phyloP scores from a whole-genome alignment of 2,329 filamentous ascomycete genomes.

The Cytospora piceae region DNA sequence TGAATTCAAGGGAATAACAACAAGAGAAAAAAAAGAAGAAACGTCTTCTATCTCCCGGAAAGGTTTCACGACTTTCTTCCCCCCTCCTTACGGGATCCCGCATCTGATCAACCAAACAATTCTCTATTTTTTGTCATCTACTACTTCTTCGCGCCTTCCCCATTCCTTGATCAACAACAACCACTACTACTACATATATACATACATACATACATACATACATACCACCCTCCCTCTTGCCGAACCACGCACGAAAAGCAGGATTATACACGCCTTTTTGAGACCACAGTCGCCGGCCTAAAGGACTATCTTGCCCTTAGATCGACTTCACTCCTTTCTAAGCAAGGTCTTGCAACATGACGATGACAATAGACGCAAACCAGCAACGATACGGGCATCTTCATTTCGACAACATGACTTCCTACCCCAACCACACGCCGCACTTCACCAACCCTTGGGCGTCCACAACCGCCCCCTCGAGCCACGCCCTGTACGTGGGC shows the following conservation, averaged over 20 bases:
- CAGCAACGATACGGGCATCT: slow-evolving; percentile 79
- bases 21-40: slow-evolving; percentile 34
- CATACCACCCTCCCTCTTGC: slow-evolving; percentile 8
- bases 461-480: slow-evolving; percentile 54
- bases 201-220: slow-evolving; percentile 14
- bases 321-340: slow-evolving; percentile 26
- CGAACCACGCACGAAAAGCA: slow-evolving; percentile 34
- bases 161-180: slow-evolving; percentile 7
- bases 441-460: slow-evolving; percentile 93
- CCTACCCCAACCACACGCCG: slow-evolving; percentile 64
- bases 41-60: slow-evolving; percentile 37
- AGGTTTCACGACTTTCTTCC: slow-evolving; percentile 48
- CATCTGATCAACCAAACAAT: slow-evolving; percentile 56
- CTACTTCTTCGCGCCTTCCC: slow-evolving; percentile 13
- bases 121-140: slow-evolving; percentile 31
- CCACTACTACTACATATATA: background rate
- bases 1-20: slow-evolving; percentile 31
- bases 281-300: slow-evolving; percentile 24
- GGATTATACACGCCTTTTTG: slow-evolving; percentile 29
- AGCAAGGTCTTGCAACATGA: slow-evolving; percentile 65
- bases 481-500: slow-evolving; percentile 64
- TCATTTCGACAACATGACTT: slow-evolving; percentile 79
- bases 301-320: background rate
- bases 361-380: slow-evolving; percentile 91
- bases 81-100: slow-evolving; percentile 48